phyloP scores from a whole-genome alignment of 2,329 filamentous ascomycete genomes.

The Xylariales sp. region DNA sequence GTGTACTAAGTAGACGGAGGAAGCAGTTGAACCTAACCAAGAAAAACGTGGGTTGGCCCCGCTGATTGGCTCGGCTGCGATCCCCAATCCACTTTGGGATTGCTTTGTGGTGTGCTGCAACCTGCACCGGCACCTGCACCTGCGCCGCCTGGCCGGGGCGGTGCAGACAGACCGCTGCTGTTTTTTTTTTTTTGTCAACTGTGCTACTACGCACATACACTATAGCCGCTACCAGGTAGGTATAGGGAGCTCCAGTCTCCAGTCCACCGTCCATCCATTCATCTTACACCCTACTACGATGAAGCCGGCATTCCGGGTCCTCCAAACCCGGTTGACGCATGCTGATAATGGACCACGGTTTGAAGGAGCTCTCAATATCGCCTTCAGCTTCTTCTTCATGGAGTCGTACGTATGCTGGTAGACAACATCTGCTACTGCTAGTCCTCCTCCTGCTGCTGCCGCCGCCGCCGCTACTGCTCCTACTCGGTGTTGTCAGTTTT shows the following conservation, averaged over 20 bases:
- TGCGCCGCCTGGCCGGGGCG: neutral
- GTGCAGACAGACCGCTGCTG: constrained; percentile 10
- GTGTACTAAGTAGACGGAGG: no score
- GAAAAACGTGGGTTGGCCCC: neutral
- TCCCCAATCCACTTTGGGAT: neutral
- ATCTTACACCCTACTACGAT: constrained; percentile 2
- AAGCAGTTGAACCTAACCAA: no score
- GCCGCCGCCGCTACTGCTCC: neutral
- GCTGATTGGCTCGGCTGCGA: constrained; percentile 6
- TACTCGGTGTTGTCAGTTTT: constrained; percentile 5
- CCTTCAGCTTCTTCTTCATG: constrained; percentile 22
- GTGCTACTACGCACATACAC: no score
- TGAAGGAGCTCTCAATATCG: constrained; percentile 9
- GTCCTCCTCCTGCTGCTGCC: no score
- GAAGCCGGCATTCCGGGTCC: constrained; percentile 28
- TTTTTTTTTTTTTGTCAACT: neutral
- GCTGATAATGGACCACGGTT: constrained; percentile 33
- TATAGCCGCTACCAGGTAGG: no score
- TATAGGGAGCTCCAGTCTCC: no score
- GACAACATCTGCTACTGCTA: neutral
- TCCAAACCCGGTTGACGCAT: constrained; percentile 19
- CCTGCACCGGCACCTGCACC: neutral
- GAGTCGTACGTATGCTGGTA: constrained; percentile 7
- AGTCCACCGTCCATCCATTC: neutral
- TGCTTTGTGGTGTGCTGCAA: constrained; percentile 3